A percentile compares a stretch with the other conserved stretches of the same genome.
These are phyloP conservation scores for Agaricus sinodeliciosus DNA, from an alignment of 768 basidiomycete genomes.

Conservation along the genomic window DNA sequence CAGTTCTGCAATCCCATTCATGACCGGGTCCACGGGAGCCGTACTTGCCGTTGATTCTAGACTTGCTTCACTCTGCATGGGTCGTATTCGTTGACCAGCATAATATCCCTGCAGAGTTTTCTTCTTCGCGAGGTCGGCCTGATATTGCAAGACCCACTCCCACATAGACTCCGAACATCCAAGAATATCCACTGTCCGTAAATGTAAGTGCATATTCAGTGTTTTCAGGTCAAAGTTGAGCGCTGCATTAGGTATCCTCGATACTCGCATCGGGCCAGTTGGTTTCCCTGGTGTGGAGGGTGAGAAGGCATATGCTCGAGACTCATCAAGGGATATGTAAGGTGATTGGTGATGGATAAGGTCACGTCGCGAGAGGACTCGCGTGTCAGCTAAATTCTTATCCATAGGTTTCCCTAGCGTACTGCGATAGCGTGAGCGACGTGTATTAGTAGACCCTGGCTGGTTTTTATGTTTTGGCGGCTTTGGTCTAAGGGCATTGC, in stretches of 20 bases:
- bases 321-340: constrained; percentile 41
- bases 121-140: constrained; percentile 20
- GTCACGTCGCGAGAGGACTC: constrained; percentile 28
- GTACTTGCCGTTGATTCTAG: constrained; percentile 12
- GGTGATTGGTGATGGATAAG: constrained; percentile 34
- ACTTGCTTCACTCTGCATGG: constrained; percentile 9
- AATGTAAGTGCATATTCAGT: constrained; percentile 56
- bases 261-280: constrained; percentile 16
- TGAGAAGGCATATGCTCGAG: constrained; percentile 35
- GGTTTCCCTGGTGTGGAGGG: constrained; percentile 23
- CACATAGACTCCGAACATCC: constrained; percentile 75
- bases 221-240: constrained; percentile 51
- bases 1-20: constrained; percentile 37
- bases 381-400: constrained; percentile 20
- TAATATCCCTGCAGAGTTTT: background rate
- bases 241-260: constrained; percentile 45
- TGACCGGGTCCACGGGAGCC: constrained; percentile 20
- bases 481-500: constrained; percentile 25
- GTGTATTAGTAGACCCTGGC: constrained; percentile 16
- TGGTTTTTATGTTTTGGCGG: constrained; percentile 6
- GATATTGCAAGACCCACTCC: constrained; percentile 61
- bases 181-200: constrained; percentile 57
- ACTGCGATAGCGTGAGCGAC: constrained; percentile 16
- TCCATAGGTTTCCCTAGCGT: constrained; percentile 10
- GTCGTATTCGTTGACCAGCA: background rate